These are phyloP conservation scores for Chimonanthus praecox DNA, from an alignment of 164 flowering plant species.

Conservation along the genomic window DNA sequence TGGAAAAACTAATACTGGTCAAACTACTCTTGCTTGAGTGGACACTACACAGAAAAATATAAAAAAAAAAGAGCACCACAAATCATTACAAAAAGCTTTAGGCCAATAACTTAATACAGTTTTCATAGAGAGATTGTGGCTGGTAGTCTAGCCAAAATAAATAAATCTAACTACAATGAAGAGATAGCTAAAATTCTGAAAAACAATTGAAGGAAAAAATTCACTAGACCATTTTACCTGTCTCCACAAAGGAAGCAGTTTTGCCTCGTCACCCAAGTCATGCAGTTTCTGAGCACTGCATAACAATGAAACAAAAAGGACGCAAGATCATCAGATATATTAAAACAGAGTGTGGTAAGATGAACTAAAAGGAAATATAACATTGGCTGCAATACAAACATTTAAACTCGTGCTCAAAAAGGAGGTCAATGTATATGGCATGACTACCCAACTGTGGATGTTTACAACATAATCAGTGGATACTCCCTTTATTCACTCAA, in stretches of 20 bases:
- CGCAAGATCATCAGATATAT: background rate
- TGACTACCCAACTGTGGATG: background rate
- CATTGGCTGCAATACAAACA: background rate
- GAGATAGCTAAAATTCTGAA: background rate
- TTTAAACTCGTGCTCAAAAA: too few species aligned
- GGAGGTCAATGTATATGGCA: background rate
- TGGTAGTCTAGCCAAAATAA: too few species aligned
- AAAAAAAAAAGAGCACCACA: too few species aligned
- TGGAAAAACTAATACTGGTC: too few species aligned
- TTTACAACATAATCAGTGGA: background rate
- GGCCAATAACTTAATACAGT: too few species aligned
- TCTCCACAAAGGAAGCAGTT: conserved; percentile 94
- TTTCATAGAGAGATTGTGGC: too few species aligned
- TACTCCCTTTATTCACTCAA: background rate
- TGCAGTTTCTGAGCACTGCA: conserved; percentile 75
- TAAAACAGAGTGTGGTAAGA: background rate
- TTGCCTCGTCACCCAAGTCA: conserved; percentile 83
- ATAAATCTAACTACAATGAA: background rate
- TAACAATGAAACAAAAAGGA: conserved; percentile 7
- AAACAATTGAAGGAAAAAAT: background rate
- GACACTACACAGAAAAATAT: too few species aligned
- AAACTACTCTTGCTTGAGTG: too few species aligned
- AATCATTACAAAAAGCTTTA: too few species aligned
- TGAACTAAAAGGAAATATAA: background rate
- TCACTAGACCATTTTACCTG: conserved; percentile 48